Evolutionary conservation across 305 asterid species (phyloP), one percentile per base, ranked within the genome.

Genomic region (Ilex paraguariensis): DNA sequence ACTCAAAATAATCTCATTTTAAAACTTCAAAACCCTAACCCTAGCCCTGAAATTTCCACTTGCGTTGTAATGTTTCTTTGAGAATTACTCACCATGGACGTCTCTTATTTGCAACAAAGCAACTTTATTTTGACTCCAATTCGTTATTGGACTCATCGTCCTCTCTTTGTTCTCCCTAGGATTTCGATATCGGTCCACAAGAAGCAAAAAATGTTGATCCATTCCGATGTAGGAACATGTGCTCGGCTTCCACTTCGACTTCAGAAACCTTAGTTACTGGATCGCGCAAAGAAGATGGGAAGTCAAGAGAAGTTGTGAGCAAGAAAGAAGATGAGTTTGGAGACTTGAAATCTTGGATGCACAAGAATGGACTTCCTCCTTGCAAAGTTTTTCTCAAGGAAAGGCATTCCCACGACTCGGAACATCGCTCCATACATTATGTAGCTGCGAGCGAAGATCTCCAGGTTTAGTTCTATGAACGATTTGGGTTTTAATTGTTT

Each of bases 321-420:
- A 58, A 50, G 51, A 84, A 68, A 68, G 71, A 62, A 48, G 82
- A 75, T 40, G 82, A 58, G 7, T 64, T 56, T 14, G 90, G 66
- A 17, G 92, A 93, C 73, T 82, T 93, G 79, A 90, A 84, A 79
- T 65, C 85, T 32, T 93, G 99, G 99, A 93, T 93, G 99, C 95
- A 90, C 60, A 73, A 65, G 46, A 90, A 83, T 66, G 99, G 97
- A 11, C 84, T 90, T 16, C 96, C 96, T 31, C 85, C 87, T 21
- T 87, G 95, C 73, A 93, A 84, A 71, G 90, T 87, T 59, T 68
- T 79, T 71, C 88, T 93, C 40, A 83, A 75, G 50, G 99, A 93
- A 3, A 79, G 90, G 72, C 90, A 91, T 62, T 85, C 94, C 54
- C 81, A 79, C 66, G 82, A 79, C 73, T 73, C 77, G 8, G 73